Evolutionary conservation across 345 rosid species (phyloP).

Genomic region (Ceriops tagal): DNA sequence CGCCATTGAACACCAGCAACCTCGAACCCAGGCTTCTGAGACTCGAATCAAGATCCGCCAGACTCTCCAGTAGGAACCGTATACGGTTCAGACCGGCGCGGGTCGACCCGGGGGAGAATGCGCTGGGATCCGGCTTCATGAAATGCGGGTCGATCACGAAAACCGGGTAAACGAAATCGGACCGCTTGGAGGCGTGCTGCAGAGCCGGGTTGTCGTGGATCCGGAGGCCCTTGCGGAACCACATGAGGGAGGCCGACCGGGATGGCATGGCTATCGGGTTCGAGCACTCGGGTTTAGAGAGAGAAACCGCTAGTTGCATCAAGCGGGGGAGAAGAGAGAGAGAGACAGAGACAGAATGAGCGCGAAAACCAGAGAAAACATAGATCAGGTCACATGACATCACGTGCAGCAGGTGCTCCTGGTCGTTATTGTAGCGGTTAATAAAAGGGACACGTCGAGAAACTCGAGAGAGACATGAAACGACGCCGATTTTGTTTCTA

Average conservation of each 20-base stretch:
- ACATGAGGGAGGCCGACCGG: conserved; percentile 60
- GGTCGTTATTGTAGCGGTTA: conserved; percentile 14
- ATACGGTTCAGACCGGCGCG: conserved; percentile 75
- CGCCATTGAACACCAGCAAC: conserved; percentile 58
- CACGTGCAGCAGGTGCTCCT: too few species aligned
- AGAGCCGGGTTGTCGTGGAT: conserved; percentile 95
- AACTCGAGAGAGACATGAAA: background rate
- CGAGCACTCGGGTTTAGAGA: conserved; percentile 1
- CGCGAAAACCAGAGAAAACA: too few species aligned
- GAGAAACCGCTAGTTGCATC: conserved; percentile 15
- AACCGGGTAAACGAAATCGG: conserved; percentile 59
- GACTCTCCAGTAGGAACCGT: conserved; percentile 75
- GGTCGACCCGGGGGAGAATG: conserved; percentile 68
- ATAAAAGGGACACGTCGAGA: conserved; percentile 30
- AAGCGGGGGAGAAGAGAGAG: background rate
- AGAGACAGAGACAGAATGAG: background rate
- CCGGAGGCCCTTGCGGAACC: conserved; percentile 94
- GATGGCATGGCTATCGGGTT: conserved; percentile 39
- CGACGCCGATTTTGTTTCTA: background rate
- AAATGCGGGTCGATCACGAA: conserved; percentile 86
- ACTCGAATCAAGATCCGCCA: conserved; percentile 58
- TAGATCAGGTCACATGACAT: too few species aligned
- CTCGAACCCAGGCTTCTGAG: conserved; percentile 61
- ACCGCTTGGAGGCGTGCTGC: conserved; percentile 48
- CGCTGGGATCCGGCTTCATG: conserved; percentile 67